Conservation (phyloP, 1,139 yeast species). For the Entelexis paramagnoliae region DNA sequence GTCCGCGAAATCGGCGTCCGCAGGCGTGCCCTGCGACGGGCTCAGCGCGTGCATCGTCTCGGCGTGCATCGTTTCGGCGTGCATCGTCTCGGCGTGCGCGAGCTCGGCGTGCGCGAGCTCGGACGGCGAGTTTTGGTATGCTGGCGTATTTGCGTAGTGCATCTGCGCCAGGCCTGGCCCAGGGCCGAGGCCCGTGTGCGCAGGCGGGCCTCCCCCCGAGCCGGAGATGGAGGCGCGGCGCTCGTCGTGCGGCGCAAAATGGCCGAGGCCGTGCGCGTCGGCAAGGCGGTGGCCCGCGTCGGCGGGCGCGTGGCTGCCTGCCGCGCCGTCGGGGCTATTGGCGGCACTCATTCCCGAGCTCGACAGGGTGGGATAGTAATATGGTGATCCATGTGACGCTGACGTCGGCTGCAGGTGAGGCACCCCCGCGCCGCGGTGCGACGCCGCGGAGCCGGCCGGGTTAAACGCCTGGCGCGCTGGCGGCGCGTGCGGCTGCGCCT, state of each 20-base stretch:
- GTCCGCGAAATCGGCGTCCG: not conserved
- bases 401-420: not conserved
- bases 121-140: not conserved
- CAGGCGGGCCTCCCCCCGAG: not conserved
- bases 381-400: not conserved
- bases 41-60: not conserved
- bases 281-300: not conserved
- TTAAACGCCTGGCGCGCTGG: not conserved
- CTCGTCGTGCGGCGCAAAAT: not conserved
- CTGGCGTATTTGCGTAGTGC: not conserved
- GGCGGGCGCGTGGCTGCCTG: not conserved
- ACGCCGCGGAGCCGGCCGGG: not conserved
- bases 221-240: not conserved
- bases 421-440: not conserved
- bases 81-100: too few relatives aligned
- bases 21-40: conserved; percentile 1
- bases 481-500: not conserved
- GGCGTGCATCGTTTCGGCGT: too few relatives aligned
- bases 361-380: not conserved
- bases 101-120: not conserved
- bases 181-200: too few relatives aligned
- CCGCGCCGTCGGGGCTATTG: not conserved
- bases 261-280: not conserved
- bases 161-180: not conserved
- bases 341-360: not conserved